These are phyloP conservation scores for Ceriops zippeliana DNA, from an alignment of 345 rosid species.

Conservation along the genomic window DNA sequence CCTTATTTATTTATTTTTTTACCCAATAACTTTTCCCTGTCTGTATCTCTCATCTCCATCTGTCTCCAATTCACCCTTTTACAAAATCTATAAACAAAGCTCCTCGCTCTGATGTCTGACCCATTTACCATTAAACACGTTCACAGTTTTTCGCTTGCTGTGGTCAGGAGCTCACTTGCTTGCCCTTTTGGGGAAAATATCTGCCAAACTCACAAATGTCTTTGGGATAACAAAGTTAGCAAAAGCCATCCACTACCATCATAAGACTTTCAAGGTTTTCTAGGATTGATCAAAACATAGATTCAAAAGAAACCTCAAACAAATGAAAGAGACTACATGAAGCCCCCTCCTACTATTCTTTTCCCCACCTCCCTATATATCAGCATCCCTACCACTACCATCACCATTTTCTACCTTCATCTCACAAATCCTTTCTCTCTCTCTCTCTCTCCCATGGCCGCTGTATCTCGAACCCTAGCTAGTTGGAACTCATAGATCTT, in stretches of 20 bases:
- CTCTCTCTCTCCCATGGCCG: not conserved
- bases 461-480: not conserved
- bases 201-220: slow-evolving; percentile 6
- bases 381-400: not conserved
- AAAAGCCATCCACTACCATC: slow-evolving; percentile 23
- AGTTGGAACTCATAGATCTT: slow-evolving; percentile 1
- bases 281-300: slow-evolving; percentile 33
- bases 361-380: slow-evolving; percentile 11
- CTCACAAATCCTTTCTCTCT: not conserved
- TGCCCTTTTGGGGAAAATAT: slow-evolving; percentile 23
- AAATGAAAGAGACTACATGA: slow-evolving; percentile 3
- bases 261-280: slow-evolving; percentile 34
- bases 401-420: not conserved
- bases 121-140: slow-evolving; percentile 8
- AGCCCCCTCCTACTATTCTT: slow-evolving; percentile 7
- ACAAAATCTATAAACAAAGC: slow-evolving; percentile 19
- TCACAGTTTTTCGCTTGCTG: not conserved
- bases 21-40: slow-evolving; percentile 27
- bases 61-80: slow-evolving; percentile 11
- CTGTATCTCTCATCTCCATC: slow-evolving; percentile 28
- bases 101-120: not conserved
- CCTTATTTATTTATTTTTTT: slow-evolving; percentile 15
- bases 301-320: slow-evolving; percentile 18
- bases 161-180: slow-evolving; percentile 20
- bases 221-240: slow-evolving; percentile 1